phyloP scores from a whole-genome alignment of 805 yeast genomes.

The Candida chauliodis region DNA sequence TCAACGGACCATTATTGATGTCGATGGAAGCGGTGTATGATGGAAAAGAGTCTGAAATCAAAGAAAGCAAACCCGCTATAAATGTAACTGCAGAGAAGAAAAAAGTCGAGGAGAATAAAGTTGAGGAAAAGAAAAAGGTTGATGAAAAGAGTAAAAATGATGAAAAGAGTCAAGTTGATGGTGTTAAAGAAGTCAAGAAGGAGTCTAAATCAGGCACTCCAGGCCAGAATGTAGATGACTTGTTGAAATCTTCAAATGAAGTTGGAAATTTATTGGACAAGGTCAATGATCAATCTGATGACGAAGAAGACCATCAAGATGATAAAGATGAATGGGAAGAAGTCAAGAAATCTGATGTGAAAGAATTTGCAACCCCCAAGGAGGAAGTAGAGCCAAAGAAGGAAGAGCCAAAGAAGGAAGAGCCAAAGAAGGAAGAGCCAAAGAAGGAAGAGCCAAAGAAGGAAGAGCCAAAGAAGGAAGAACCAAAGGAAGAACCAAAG shows the following conservation, averaged over 20 bases:
- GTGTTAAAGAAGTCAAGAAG: constrained; percentile 11
- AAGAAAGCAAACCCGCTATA: constrained; percentile 35
- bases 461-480: constrained; percentile 10
- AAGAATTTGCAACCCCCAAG: constrained; percentile 7
- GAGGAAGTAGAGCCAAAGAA: constrained; percentile 6
- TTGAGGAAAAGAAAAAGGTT: constrained; percentile 15
- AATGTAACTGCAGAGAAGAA: constrained; percentile 24
- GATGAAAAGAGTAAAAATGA: constrained; percentile 7
- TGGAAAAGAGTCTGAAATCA: constrained; percentile 57
- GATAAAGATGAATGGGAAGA: constrained; percentile 40
- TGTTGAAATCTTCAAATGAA: constrained; percentile 32
- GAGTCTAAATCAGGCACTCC: constrained; percentile 11
- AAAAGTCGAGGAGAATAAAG: constrained; percentile 17
- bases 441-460: constrained; percentile 9
- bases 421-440: constrained; percentile 16
- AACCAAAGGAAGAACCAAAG: constrained; percentile 9
- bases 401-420: constrained; percentile 12
- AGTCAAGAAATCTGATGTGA: constrained; percentile 25
- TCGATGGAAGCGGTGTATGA: constrained; percentile 76
- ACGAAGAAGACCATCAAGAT: constrained; percentile 31
- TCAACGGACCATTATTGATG: constrained; percentile 78
- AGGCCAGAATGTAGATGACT: constrained; percentile 31
- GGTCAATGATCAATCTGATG: constrained; percentile 37
- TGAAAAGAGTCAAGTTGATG: not conserved
- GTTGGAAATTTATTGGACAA: constrained; percentile 34